phyloP scores from a whole-genome alignment of 176 grass and related monocot genomes.

The Oryza glaberrima region DNA sequence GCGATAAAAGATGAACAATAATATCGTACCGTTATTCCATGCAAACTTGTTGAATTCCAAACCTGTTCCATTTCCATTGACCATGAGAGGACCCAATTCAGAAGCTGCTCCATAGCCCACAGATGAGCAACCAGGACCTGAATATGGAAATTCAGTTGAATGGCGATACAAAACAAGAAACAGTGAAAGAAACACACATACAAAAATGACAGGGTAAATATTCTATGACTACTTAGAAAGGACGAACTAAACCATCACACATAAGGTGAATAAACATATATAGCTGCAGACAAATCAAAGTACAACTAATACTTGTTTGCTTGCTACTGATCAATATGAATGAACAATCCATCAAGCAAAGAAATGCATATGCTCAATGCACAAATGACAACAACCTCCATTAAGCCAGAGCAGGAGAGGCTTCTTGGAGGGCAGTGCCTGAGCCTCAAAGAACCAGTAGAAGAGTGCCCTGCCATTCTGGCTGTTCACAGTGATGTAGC shows the following conservation, averaged over 20 bases:
- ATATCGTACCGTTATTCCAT: conserved; percentile 68
- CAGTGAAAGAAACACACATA: not conserved
- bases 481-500: conserved; percentile 57
- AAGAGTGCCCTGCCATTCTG: conserved; percentile 65
- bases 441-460: conserved; percentile 90
- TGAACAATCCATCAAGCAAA: conserved; percentile 10
- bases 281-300: not conserved
- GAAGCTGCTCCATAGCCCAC: conserved; percentile 83
- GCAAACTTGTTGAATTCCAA: conserved; percentile 82
- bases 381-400: conserved; percentile 63
- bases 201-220: not conserved
- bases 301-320: not conserved
- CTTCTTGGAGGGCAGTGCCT: conserved; percentile 50
- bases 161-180: not conserved
- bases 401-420: conserved; percentile 96
- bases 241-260: not conserved
- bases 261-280: not conserved
- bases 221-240: not conserved
- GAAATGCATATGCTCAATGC: conserved; percentile 6
- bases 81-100: conserved; percentile 70
- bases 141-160: not conserved
- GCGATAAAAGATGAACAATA: not conserved
- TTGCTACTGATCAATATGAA: conserved; percentile 7
- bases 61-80: conserved; percentile 63
- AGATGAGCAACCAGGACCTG: conserved; percentile 88